Evolutionary conservation across 2,329 filamentous ascomycete genomes (phyloP).

Genomic region (Dactylellina haptotyla): DNA sequence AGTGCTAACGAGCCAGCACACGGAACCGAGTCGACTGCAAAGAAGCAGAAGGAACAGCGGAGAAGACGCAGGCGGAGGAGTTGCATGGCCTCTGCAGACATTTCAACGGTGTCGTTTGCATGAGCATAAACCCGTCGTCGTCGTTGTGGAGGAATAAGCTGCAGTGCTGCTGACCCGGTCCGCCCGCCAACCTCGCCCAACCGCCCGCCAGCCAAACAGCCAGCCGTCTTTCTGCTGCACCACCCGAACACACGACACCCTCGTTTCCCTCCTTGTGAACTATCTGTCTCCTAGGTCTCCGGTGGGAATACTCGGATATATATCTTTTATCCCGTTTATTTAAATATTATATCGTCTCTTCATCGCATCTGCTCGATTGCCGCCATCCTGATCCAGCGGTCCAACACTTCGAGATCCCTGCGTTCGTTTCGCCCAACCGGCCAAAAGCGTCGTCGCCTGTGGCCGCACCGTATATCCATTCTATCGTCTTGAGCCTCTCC

Average conservation of each 20-base stretch:
- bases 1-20: too few relatives aligned
- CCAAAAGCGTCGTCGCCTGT: background rate
- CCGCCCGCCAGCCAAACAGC: background rate
- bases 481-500: too few relatives aligned
- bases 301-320: too few relatives aligned
- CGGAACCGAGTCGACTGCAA: too few relatives aligned
- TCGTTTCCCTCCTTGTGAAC: background rate
- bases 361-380: background rate
- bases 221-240: background rate
- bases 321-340: background rate
- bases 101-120: too few relatives aligned
- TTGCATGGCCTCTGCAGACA: too few relatives aligned
- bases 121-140: background rate
- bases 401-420: conserved; percentile 6
- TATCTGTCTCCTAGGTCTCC: background rate
- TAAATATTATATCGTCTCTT: conserved; percentile 10
- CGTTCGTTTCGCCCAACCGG: background rate
- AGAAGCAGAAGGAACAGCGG: too few relatives aligned
- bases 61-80: too few relatives aligned
- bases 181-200: too few relatives aligned
- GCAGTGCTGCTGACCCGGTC: too few relatives aligned
- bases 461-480: too few relatives aligned
- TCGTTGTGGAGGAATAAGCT: too few relatives aligned
- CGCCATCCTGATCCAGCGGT: background rate
- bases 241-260: conserved; percentile 2